Evolutionary conservation across 2,329 filamentous ascomycete species (phyloP).

Genomic region (Aphanocladium album): DNA sequence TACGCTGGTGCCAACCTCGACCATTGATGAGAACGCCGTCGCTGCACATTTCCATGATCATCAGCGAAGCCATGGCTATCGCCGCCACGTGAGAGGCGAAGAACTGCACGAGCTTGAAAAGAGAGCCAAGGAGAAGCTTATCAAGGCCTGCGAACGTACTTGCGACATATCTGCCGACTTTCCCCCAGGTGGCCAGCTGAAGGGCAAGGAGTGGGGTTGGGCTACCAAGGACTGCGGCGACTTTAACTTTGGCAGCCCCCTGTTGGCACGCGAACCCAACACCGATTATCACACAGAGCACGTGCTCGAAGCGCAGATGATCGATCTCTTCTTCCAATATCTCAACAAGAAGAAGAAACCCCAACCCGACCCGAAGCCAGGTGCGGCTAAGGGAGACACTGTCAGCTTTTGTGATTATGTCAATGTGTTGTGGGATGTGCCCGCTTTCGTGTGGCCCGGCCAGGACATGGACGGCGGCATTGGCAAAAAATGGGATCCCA

Average conservation of each 20-base stretch:
- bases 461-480: too few species aligned
- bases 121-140: too few species aligned
- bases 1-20: background rate
- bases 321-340: constrained; percentile 14
- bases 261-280: constrained; percentile 4
- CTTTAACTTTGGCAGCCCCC: background rate
- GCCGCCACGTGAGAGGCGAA: background rate
- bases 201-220: background rate
- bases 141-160: too few species aligned
- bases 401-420: background rate
- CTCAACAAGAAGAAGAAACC: background rate
- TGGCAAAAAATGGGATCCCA: background rate
- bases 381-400: background rate
- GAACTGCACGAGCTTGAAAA: too few species aligned
- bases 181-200: too few species aligned
- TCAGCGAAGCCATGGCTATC: background rate
- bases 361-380: background rate
- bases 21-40: background rate
- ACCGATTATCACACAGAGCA: constrained; percentile 16
- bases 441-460: too few species aligned
- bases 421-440: background rate
- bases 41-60: background rate
- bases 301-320: constrained; percentile 18
- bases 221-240: constrained; percentile 5
- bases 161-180: too few species aligned